These are phyloP conservation scores for Flaveria brownii DNA, from an alignment of 129 eudicot genomes.

Conservation along the genomic window DNA sequence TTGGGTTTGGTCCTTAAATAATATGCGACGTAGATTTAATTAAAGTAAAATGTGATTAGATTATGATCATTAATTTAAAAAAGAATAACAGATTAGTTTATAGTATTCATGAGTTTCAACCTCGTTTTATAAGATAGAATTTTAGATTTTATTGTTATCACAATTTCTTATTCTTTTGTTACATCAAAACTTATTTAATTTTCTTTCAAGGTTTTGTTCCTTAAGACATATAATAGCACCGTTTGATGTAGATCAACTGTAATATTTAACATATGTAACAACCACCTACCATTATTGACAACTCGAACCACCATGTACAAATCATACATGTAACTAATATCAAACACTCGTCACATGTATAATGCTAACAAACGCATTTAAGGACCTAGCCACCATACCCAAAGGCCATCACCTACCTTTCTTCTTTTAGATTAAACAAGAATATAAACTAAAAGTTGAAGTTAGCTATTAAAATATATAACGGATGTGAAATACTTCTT, in stretches of 20 bases:
- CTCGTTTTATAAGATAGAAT: too few relatives aligned
- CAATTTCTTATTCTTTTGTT: too few relatives aligned
- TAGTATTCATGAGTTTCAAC: too few relatives aligned
- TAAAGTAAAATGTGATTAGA: too few relatives aligned
- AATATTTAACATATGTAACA: neutral
- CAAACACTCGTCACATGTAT: neutral
- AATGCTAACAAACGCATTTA: neutral
- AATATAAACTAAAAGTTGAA: neutral
- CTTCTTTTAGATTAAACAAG: neutral
- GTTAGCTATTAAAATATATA: neutral
- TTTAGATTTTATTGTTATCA: too few relatives aligned
- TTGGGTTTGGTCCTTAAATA: too few relatives aligned
- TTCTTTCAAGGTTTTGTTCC: neutral
- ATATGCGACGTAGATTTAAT: too few relatives aligned
- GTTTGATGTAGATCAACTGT: too few relatives aligned
- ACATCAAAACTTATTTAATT: neutral
- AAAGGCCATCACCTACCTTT: neutral
- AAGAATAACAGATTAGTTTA: too few relatives aligned
- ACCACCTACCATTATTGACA: slow-evolving; percentile 10
- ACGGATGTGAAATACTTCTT: neutral
- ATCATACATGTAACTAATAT: neutral
- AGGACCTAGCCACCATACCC: neutral
- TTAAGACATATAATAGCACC: too few relatives aligned
- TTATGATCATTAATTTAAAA: too few relatives aligned
- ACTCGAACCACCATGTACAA: slow-evolving; percentile 2